Evolutionary conservation across 129 eudicot species (phyloP).

Genomic region (Tagetes erecta): DNA sequence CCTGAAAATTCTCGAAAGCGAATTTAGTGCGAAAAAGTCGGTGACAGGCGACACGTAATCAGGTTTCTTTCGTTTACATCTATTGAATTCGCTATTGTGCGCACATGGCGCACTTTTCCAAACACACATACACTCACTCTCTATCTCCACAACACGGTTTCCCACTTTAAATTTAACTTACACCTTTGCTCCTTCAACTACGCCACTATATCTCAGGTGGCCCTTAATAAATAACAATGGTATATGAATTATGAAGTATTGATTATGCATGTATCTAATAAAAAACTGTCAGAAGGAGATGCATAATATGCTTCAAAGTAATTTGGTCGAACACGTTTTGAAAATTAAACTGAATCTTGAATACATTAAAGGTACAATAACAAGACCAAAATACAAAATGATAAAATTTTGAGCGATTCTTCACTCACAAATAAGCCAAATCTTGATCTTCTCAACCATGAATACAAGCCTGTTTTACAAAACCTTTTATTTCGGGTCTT

Average conservation of each 20-base stretch:
- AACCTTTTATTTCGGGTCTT: too few relatives aligned
- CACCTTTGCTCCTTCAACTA: not conserved
- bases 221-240: not conserved
- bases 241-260: not conserved
- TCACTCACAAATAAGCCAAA: too few relatives aligned
- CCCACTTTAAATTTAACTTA: slow-evolving; percentile 17
- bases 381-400: too few relatives aligned
- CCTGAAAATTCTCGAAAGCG: slow-evolving; percentile 10
- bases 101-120: slow-evolving; percentile 33
- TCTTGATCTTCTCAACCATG: too few relatives aligned
- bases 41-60: slow-evolving; percentile 38
- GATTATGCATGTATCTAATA: too few relatives aligned
- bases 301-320: too few relatives aligned
- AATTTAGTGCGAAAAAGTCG: slow-evolving; percentile 19
- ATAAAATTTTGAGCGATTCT: too few relatives aligned
- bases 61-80: slow-evolving; percentile 15
- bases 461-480: too few relatives aligned
- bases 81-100: slow-evolving; percentile 31
- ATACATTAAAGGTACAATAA: too few relatives aligned
- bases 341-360: too few relatives aligned
- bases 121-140: slow-evolving; percentile 16
- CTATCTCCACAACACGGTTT: slow-evolving; percentile 21
- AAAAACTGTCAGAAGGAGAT: too few relatives aligned
- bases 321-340: too few relatives aligned
- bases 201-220: not conserved